Percentiles rank a stretch among this genome's conserved stretches.
These are phyloP conservation scores for Scleromitrula shiraiana DNA, from an alignment of 2,329 filamentous ascomycete genomes.

Conservation along the genomic window DNA sequence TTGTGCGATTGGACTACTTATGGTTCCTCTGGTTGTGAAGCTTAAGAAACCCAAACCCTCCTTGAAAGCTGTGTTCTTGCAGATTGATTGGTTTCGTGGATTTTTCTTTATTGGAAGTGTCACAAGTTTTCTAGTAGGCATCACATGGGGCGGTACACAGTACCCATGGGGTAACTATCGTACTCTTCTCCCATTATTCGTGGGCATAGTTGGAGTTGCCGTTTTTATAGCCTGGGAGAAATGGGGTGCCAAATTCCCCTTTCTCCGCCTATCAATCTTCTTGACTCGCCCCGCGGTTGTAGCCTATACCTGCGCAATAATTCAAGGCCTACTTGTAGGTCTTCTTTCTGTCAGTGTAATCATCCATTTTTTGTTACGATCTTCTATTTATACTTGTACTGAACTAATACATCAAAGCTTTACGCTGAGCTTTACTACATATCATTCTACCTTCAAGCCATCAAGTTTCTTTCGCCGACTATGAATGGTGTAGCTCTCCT, in stretches of 20 bases:
- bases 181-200: slow-evolving; percentile 50
- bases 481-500: slow-evolving; percentile 46
- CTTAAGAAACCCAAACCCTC: background rate
- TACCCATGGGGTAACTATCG: slow-evolving; percentile 53
- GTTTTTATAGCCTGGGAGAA: background rate
- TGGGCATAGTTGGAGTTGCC: too few species aligned
- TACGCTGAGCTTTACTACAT: slow-evolving; percentile 3
- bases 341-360: too few species aligned
- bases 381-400: background rate
- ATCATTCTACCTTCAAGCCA: slow-evolving; percentile 38
- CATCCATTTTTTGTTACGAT: too few species aligned
- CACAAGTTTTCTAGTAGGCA: slow-evolving; percentile 48
- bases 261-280: slow-evolving; percentile 34
- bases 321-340: slow-evolving; percentile 1
- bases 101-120: slow-evolving; percentile 47
- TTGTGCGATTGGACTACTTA: background rate
- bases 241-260: background rate
- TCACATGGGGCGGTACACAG: slow-evolving; percentile 56
- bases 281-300: slow-evolving; percentile 42
- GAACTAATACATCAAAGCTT: background rate
- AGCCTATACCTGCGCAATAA: slow-evolving; percentile 32
- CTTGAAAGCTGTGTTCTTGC: slow-evolving; percentile 28
- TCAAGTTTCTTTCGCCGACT: slow-evolving; percentile 43
- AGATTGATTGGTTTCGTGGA: slow-evolving; percentile 54
- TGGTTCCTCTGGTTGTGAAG: background rate